Evolutionary conservation across 1,139 yeast species (phyloP), one percentile per base, ranked within the genome.

Genomic region (Lodderomyces pseudojiufengensis): DNA sequence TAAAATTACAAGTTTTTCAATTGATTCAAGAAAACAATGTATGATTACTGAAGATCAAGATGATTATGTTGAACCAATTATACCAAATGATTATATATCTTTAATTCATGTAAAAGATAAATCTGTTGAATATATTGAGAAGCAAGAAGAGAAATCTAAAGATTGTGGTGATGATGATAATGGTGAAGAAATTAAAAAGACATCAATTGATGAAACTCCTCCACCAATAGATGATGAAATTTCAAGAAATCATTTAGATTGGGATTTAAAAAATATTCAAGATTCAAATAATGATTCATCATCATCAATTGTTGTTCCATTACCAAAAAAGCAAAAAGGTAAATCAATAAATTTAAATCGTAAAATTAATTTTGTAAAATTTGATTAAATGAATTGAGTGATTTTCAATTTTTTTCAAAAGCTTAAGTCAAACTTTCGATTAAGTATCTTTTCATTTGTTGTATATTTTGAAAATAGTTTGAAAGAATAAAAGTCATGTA

Each of bases 41-140:
- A 55, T 55, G 60, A 28, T 50, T 9, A 53, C 58, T 23, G 50
- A 49, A 1, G 60, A 55, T 32, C 60, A 55, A 39, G 56, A 54
- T 40, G 47, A 49, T 35, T 55, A 51, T 38, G 36, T 48, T 24
- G 51, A 47, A 32, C 57, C 59, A 0, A 32, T 29, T 24, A 33
- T 27, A 4, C 43, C 43, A 7, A 30, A 37, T 33, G 55, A 53
- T 23, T 51, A 40, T 34, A 42, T 51, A 10, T 50, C 56, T 10
- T 31, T 42, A 2, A 36, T 53, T 12, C 49, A 38, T 33, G 55
- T 52, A 9, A 44, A 44, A 35, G 36, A 34, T 12, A 24, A 25
- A n/a, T 36, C 48, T 3, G 50, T 52, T 7, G 51, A 48, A 31
- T 51, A 52, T 37, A 29, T 45, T 24, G 45, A 34, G 27, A 33